Evolutionary conservation across 2,329 filamentous ascomycete species (phyloP), one percentile per base, ranked within the genome.

Genomic region (Aureobasidium vineae): DNA sequence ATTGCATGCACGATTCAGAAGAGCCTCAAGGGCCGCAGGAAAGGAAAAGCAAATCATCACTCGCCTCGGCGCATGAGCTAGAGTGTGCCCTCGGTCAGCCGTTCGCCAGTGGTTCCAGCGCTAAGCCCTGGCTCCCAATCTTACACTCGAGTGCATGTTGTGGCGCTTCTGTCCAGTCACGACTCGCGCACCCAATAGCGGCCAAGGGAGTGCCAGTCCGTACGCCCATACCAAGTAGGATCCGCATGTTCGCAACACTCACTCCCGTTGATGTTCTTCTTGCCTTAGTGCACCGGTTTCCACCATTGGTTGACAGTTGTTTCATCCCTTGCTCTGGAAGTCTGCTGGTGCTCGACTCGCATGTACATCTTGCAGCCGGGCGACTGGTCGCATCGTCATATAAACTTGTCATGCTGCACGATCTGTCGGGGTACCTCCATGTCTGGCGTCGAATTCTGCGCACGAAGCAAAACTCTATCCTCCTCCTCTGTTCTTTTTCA

Each of bases 251-350:
- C 36, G 56, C 65, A 61, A 66, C 65, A 36, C 33, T n/a, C 26
- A 31, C 15, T 49, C 28, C 23, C 11, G 36, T 64, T 33, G 40
- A 43, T 64, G 41, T 36, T 49, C 47, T 49, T 47, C 65, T 63
- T 64, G 43, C 57, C 60, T 56, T 67, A 67, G 65, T 54, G 65
- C 52, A 53, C 65, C 47, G 23, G 38, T 38, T 47, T 26, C 36
- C 52, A 28, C 41, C 59, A 67, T 57, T 63, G 50, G 65, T 43
- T 63, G 49, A 56, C 71, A 70, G 69, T 66, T 67, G 73, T 74
- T 73, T 74, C 73, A 73, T 70, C 72, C 73, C 73, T 75, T 75
- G 73, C 74, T 69, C 69, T 63, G 47, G 60, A 63, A 38, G 43
- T 50, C 41, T 40, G 57, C 26, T 50, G 40, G 56, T 60, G 26